Percentiles rank a stretch among this genome's conserved stretches.
phyloP scores from a whole-genome alignment of 78 protist species.

The Capsaspora owczarzaki region DNA sequence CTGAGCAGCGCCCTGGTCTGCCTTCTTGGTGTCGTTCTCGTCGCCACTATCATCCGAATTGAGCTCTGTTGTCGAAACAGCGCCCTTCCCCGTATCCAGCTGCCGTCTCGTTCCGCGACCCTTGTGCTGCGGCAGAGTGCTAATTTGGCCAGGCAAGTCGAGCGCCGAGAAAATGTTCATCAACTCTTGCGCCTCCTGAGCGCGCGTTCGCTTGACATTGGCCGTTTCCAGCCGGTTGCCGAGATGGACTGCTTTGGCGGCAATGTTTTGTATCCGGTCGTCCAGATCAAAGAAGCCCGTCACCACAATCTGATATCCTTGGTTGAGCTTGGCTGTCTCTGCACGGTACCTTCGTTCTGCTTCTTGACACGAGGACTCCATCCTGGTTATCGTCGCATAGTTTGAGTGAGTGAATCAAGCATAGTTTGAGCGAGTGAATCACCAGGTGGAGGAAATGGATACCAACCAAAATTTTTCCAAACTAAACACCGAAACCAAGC shows the following conservation, averaged over 20 bases:
- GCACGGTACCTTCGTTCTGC: background rate
- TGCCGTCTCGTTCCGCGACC: too few species aligned
- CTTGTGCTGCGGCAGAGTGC: too few species aligned
- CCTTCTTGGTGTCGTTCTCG: too few species aligned
- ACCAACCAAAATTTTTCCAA: background rate
- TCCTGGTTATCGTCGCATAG: background rate
- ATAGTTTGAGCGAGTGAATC: too few species aligned
- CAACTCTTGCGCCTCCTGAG: background rate
- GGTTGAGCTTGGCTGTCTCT: background rate
- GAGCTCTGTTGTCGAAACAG: too few species aligned
- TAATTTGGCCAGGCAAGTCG: too few species aligned
- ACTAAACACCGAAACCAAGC: background rate
- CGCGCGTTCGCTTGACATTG: slow-evolving; percentile 3
- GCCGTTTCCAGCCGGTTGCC: slow-evolving; percentile 21
- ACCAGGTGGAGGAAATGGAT: background rate
- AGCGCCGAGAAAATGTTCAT: background rate
- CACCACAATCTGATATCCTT: background rate
- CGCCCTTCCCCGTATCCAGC: too few species aligned
- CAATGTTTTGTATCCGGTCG: background rate
- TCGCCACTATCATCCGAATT: too few species aligned
- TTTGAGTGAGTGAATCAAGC: background rate
- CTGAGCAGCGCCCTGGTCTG: too few species aligned
- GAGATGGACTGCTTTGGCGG: slow-evolving; percentile 5
- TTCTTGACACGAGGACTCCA: background rate
- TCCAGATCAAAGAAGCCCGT: background rate